Conservation (phyloP, 495 filamentous ascomycete species). For the Xylaria flabelliformis region DNA sequence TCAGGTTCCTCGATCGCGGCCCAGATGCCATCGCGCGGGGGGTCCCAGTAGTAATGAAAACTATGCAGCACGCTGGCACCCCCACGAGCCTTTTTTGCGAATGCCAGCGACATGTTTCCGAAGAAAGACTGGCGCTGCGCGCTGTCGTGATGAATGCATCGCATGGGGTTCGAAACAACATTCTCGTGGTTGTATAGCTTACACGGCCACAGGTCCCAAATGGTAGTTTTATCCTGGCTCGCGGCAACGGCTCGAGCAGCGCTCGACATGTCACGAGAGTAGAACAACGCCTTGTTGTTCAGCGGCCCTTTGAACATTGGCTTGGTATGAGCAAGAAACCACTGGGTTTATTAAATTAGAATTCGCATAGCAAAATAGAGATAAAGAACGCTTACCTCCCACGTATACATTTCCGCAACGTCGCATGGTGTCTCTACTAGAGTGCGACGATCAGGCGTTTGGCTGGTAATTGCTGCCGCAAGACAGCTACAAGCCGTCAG, state of each 20-base stretch:
- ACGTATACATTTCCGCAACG: neutral
- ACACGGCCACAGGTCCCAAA: constrained; percentile 9
- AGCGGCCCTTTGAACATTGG: neutral
- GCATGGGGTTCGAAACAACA: constrained; percentile 7
- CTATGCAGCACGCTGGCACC: constrained; percentile 13
- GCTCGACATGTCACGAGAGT: constrained; percentile 16
- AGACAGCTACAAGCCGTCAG: neutral
- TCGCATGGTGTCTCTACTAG: neutral
- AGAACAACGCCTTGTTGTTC: constrained; percentile 6
- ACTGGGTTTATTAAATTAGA: neutral
- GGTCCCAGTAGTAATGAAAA: constrained; percentile 2
- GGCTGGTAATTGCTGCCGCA: neutral
- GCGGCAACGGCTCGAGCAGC: constrained; percentile 9
- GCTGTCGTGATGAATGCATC: constrained; percentile 8
- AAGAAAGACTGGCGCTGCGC: constrained; percentile 18
- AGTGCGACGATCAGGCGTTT: neutral
- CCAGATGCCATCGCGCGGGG: constrained; percentile 16
- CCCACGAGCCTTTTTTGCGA: constrained; percentile 11
- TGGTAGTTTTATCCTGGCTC: constrained; percentile 5
- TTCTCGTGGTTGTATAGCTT: constrained; percentile 5
- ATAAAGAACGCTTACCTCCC: neutral
- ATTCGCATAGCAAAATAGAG: neutral
- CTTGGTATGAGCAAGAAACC: neutral
- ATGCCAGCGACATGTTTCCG: constrained; percentile 19
- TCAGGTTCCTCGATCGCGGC: constrained; percentile 13